Evolutionary conservation across 257 asterid species (phyloP).

Genomic region (Oldenlandia corymbosa): DNA sequence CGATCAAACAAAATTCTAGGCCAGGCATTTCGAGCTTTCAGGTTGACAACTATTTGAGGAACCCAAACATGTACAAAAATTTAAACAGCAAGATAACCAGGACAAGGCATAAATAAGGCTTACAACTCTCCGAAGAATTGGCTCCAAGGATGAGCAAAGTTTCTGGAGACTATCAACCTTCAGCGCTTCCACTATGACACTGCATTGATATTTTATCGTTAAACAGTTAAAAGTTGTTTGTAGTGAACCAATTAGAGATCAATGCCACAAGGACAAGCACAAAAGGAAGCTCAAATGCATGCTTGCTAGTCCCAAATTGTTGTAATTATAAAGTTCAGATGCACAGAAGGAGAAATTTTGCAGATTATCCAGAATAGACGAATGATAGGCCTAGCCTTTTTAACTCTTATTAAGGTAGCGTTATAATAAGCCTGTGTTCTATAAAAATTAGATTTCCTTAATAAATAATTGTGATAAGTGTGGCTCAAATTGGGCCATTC

Average conservation of each 20-base stretch:
- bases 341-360: too few relatives aligned
- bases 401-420: background rate
- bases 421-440: background rate
- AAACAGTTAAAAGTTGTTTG: background rate
- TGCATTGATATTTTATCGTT: constrained; percentile 29
- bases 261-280: background rate
- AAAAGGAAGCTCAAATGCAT: background rate
- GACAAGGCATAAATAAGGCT: constrained; percentile 21
- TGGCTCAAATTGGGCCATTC: background rate
- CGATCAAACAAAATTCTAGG: background rate
- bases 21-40: background rate
- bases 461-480: background rate
- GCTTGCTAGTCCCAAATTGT: background rate
- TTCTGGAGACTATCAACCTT: constrained; percentile 93
- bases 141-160: constrained; percentile 95
- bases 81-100: constrained; percentile 1
- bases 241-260: background rate
- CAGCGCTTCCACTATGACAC: constrained; percentile 94
- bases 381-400: background rate
- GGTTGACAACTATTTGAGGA: background rate
- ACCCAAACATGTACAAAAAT: too few relatives aligned
- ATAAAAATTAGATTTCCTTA: background rate
- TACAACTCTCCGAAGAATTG: constrained; percentile 98
- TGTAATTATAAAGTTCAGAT: background rate
- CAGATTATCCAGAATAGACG: background rate